phyloP scores from a whole-genome alignment of 768 basidiomycete genomes.

The Pleurotus tuoliensis region DNA sequence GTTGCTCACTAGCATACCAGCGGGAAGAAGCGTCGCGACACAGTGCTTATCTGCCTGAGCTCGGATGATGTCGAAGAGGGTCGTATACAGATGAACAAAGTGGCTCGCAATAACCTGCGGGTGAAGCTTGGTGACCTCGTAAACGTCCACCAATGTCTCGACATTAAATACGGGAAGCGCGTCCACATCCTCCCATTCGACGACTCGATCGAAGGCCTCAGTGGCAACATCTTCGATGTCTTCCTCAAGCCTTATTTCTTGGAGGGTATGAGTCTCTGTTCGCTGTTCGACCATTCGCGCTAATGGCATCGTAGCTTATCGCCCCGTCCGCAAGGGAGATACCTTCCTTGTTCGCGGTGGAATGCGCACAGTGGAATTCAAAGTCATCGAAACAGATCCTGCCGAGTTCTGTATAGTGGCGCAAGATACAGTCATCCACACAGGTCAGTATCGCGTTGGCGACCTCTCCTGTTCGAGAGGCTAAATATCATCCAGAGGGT shows the following conservation, averaged over 20 bases:
- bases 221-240: constrained; percentile 98
- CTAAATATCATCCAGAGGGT: constrained; percentile 59
- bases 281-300: not conserved
- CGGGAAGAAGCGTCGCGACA: constrained; percentile 97
- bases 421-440: constrained; percentile 97
- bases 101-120: constrained; percentile 97
- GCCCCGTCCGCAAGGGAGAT: constrained; percentile 94
- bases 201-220: constrained; percentile 96
- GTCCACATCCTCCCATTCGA: constrained; percentile 97
- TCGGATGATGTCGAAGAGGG: constrained; percentile 98
- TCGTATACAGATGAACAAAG: constrained; percentile 98
- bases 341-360: constrained; percentile 99
- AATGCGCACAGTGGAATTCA: constrained; percentile 98
- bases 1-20: constrained; percentile 32
- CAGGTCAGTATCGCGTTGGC: constrained; percentile 41
- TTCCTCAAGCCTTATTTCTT: constrained; percentile 99
- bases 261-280: constrained; percentile 54
- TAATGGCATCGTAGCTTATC: constrained; percentile 56
- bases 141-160: constrained; percentile 91
- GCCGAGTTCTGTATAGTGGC: constrained; percentile 98
- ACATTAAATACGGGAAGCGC: constrained; percentile 99
- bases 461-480: not conserved
- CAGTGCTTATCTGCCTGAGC: constrained; percentile 93
- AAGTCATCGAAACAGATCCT: constrained; percentile 97
- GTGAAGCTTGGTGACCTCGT: constrained; percentile 97